phyloP scores from a whole-genome alignment of 108 stramenopile genomes.

The Mayamaea pseudoterrestris region DNA sequence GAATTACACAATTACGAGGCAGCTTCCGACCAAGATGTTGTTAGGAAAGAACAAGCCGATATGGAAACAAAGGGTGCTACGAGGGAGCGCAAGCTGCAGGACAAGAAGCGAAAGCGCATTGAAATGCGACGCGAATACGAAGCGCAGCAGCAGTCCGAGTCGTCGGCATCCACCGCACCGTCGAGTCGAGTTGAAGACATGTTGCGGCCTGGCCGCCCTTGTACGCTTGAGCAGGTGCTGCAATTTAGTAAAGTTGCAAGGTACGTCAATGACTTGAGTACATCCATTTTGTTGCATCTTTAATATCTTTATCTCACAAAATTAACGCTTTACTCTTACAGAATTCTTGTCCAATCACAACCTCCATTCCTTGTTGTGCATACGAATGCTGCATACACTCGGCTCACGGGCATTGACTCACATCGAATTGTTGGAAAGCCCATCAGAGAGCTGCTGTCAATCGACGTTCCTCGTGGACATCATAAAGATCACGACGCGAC shows the following conservation, averaged over 20 bases:
- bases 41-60: neutral
- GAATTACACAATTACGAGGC: neutral
- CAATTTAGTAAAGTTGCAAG: constrained; percentile 49
- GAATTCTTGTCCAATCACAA: constrained; percentile 32
- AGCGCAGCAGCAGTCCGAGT: constrained; percentile 53
- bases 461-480: neutral
- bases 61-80: constrained; percentile 10
- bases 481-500: constrained; percentile 2
- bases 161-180: constrained; percentile 33
- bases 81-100: constrained; percentile 28
- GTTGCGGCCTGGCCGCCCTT: constrained; percentile 38
- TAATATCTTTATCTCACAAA: no score
- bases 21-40: neutral
- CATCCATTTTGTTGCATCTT: no score
- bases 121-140: constrained; percentile 60
- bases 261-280: constrained; percentile 13
- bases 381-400: constrained; percentile 56
- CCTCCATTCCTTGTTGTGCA: constrained; percentile 50
- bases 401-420: constrained; percentile 49
- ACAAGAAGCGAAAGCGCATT: constrained; percentile 66
- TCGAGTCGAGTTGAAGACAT: constrained; percentile 17
- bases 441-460: constrained; percentile 3
- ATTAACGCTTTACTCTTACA: constrained; percentile 5
- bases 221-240: constrained; percentile 49
- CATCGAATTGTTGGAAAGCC: constrained; percentile 45